Base-by-base conservation (phyloP, 768 basidiomycete genomes). In the Xerocomellus chrysenteron region DNA sequence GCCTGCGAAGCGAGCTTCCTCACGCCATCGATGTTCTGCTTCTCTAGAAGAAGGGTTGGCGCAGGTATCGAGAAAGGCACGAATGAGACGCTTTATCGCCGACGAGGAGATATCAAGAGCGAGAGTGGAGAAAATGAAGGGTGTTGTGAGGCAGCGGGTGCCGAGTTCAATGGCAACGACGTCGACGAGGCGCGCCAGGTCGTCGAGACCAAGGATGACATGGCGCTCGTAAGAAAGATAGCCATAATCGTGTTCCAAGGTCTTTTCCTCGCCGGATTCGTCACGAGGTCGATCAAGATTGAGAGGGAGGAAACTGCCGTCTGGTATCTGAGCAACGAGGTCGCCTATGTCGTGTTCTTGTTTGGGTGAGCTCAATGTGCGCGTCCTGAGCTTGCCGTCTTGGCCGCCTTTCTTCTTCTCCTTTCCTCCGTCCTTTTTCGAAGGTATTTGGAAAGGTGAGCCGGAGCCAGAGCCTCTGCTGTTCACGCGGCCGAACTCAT, bases 51-150 rank as follows among this genome's bases (percentile, higher is more conserved):
- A 69, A 54, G 52, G 73, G 60, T 67, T 52, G 68, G 57, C 33
- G 63, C 86, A 88, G 6, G 84, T 85, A 41, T 79, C 76, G n/a
- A 97, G 73, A 74, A 95, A 98, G 8, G 86, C 75, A n/a, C 83
- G 79, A 58, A 96, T 86, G 52, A 98, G 81, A 48, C 87, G 78
- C 64, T 82, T 86, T 64, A 93, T 84, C 35, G 85, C 82, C n/a
- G 84, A 75, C 7, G 85, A 76, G 42, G 85, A 88, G 41, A 95
- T 79, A 65, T 97, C 94, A 57, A 98, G 84, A 16, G 94, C 94
- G 62, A 88, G 83, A 30, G 83, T 85, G 37, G 91, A 92, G 76
- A 98, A 96, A 59, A 98, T 86, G 74, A 97, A 88, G 21, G 95
- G 94, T 4, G 92, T 93, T 21, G 88, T 87, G 57, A 97, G 80